Evolutionary conservation across 1,139 yeast species (phyloP), one percentile per base, ranked within the genome.

Genomic region (Hanseniaspora sp.): DNA sequence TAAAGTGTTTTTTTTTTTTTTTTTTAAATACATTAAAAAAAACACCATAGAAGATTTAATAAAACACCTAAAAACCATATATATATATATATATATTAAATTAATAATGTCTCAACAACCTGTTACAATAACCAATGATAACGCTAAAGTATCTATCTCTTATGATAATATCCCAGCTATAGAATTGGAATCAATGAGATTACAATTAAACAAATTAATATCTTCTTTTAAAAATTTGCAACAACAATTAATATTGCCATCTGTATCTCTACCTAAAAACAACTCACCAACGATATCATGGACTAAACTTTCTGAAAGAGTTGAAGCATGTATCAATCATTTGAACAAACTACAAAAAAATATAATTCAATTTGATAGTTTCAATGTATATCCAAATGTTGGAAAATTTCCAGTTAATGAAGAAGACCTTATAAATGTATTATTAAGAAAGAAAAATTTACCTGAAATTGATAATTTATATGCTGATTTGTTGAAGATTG

Each of bases 341-440:
- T 76, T 88, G 18, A 83, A 78, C 8, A 66, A 77, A 0, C 71
- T 92, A 30, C 75, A 75, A 48, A 70, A 77, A 13, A 80, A 95
- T 1, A 87, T 85, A 52, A 52, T 52, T 35, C 54, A 51, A 34
- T 51, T 51, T 13, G 54, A 51, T 30, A 17, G 33, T 2, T n/a
- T 42, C 15, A 45, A 44, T 39, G 90, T 82, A 3, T 90, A 80
- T 63, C 97, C 97, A 1, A 71, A 86, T 47, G 85, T 92, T 0
- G 75, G 75, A 31, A 92, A 90, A 64, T 96, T 96, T 3, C 79
- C 95, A 0, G 77, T 86, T 1, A 84, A 86, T 45, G 92, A 86
- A 58, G 90, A 85, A 63, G 86, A 86, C 1, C 72, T 90, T 49
- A 71, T 90, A 55, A 84, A 95, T 0, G 87, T 96, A 0, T 71